Base-by-base conservation (phyloP, 2,329 filamentous ascomycete genomes). In the Calonectria leucothoes region DNA sequence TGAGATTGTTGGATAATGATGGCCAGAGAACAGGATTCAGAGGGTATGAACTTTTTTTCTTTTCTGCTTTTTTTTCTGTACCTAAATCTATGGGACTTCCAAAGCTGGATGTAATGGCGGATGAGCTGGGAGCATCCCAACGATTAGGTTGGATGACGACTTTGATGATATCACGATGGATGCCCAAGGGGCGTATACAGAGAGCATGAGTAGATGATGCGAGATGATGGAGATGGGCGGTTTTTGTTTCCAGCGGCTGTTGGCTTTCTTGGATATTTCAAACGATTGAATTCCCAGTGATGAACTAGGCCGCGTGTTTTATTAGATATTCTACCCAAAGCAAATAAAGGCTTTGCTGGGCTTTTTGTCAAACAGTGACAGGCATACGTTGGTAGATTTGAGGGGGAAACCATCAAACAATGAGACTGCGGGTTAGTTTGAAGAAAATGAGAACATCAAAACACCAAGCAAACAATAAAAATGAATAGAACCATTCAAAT, bases 1-100 rank as follows among this genome's bases (percentile, higher is more conserved):
- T 27, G 45, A 68, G 37, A 23, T 72, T 63, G 70, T 72, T 67
- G 70, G 64, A 45, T 67, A 52, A 39, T 27, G 29, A 35, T n/a
- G 25, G 17, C 12, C n/a, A 25, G 23, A 49, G 27, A 17, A 23
- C 37, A 25, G 20, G 17, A 35, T 6, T 20, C 5, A 17, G 17
- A 6, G 29, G 14, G 23, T 17, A 14, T 4, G 29, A 8, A 7
- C n/a, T 12, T 17, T 55, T 29, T 14, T 10, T n/a, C 33, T 55
- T n/a, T n/a, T n/a, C n/a, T n/a, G n/a, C n/a, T n/a, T 27, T 27
- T 63, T 39, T 45, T n/a, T 57, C 12, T 23, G 25, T 45, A 7
- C n/a, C n/a, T 23, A 15, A 12, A 39, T 27, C 3, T 33, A 31
- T 42, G 31, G 55, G 12, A 45, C 52, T 69, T 27, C 7, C 33